Evolutionary conservation across 2,329 filamentous ascomycete genomes (phyloP).

Genomic region (Chrysosporium keratinophilum): DNA sequence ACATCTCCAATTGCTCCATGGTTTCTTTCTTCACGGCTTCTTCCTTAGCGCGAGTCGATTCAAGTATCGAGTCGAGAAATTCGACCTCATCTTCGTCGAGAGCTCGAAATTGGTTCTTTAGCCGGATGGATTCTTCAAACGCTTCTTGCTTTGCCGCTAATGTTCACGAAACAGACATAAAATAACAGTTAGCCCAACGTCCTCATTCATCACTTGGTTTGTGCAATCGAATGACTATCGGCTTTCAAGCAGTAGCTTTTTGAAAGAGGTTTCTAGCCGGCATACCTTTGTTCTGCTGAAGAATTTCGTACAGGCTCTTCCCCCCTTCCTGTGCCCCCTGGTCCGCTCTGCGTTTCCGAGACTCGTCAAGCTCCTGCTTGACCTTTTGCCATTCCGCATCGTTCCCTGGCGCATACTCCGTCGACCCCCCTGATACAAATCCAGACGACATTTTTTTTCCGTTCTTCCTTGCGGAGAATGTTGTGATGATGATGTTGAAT

Average conservation of each 20-base stretch:
- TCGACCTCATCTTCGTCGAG: constrained; percentile 44
- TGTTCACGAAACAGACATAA: neutral
- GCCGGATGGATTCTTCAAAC: constrained; percentile 41
- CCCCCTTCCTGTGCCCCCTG: constrained; percentile 44
- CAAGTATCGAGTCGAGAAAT: constrained; percentile 46
- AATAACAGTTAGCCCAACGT: constrained; percentile 1
- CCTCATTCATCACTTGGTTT: neutral
- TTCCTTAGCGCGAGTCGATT: constrained; percentile 48
- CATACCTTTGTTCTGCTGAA: constrained; percentile 42
- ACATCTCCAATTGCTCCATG: constrained; percentile 47
- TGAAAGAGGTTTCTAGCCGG: too few relatives aligned
- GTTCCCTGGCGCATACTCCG: constrained; percentile 28
- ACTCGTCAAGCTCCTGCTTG: constrained; percentile 39
- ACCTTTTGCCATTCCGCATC: constrained; percentile 38
- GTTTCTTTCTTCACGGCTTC: constrained; percentile 49
- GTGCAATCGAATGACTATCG: neutral
- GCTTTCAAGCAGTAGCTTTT: constrained; percentile 11
- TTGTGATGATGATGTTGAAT: too few relatives aligned
- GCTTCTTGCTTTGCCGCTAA: constrained; percentile 42
- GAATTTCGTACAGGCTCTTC: constrained; percentile 41
- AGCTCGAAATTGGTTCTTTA: constrained; percentile 44
- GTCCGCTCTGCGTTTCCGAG: constrained; percentile 36
- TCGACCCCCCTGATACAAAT: constrained; percentile 38
- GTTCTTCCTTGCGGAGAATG: neutral
- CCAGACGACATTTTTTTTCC: constrained; percentile 35